These are phyloP conservation scores for Ganoderma boninense DNA, from an alignment of 1,284 basidiomycete species.

Conservation along the genomic window DNA sequence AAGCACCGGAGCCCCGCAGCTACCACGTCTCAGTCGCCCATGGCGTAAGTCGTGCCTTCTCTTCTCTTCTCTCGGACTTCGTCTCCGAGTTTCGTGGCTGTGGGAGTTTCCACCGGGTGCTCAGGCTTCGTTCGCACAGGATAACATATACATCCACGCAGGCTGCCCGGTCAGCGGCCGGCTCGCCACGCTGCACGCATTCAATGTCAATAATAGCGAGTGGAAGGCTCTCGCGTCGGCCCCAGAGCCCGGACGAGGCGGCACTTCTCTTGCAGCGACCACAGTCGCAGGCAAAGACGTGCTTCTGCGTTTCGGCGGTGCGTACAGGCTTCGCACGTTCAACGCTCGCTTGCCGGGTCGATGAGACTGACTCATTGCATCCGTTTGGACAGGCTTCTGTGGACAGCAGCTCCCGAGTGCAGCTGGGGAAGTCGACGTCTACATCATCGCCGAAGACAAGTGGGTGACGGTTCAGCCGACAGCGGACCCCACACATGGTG, in stretches of 20 bases:
- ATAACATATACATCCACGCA: constrained; percentile 51
- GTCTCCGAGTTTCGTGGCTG: neutral
- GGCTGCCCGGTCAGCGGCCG: constrained; percentile 50
- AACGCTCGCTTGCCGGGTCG: neutral
- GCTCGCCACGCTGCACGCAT: constrained; percentile 45
- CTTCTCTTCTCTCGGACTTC: neutral
- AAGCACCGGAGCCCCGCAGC: constrained; percentile 38
- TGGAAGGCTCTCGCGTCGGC: constrained; percentile 48
- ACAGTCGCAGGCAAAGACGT: constrained; percentile 35
- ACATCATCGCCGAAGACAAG: constrained; percentile 32
- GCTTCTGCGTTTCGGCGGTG: constrained; percentile 30
- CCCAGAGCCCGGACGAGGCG: constrained; percentile 49
- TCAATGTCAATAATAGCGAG: constrained; percentile 39
- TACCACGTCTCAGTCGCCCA: constrained; percentile 41
- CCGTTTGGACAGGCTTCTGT: constrained; percentile 38
- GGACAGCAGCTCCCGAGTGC: constrained; percentile 43
- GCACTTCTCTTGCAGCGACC: constrained; percentile 41
- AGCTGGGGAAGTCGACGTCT: constrained; percentile 40
- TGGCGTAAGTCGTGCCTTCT: constrained; percentile 29
- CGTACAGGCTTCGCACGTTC: constrained; percentile 1
- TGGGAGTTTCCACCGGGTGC: too few relatives aligned
- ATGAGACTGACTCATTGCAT: neutral
- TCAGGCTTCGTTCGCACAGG: constrained; percentile 33
- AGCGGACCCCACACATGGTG: constrained; percentile 33
- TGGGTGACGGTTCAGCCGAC: constrained; percentile 37